Evolutionary conservation across 768 basidiomycete genomes (phyloP), one percentile per base, ranked within the genome.

Genomic region (Pleurotus cornucopiae): DNA sequence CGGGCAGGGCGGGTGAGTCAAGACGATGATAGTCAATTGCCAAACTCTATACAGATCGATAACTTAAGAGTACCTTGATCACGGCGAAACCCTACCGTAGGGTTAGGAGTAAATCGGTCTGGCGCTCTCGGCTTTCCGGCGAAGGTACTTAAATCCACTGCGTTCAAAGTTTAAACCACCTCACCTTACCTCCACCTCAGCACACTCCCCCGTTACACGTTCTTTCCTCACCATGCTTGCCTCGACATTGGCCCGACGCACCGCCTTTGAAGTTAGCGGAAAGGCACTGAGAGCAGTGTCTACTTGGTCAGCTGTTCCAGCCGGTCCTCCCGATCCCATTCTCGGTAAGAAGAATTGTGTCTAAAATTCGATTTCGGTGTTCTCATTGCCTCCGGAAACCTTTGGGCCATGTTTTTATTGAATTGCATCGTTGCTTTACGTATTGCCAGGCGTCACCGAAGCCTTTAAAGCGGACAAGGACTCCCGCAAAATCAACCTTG

Each of bases 391-490:
- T 13, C 55, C 12, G 38, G 11, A 12, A 14, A 57, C 46, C 69
- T 65, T 54, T n/a, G 30, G 55, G 60, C 45, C 25, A 45, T 46
- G 20, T 41, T 46, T 16, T 25, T 21, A 41, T 56, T 57, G 40
- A 39, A 44, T 45, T 54, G 52, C 20, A 43, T 30, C 52, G 44
- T 57, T 57, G 55, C 16, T 34, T 40, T 48, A 58, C 56, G 45
- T 57, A 51, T 49, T 48, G 46, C n/a, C 63, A 91, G 89, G 91
- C 59, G 81, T 99, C 48, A 89, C 91, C 25, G 96, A 98, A 68
- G 93, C 94, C 25, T 99, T 94, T 84, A 97, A 95, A 76, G 92
- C 93, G 44, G 94, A 98, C 82, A 87, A 84, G 65, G 85, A 90
- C 69, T 77, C 90, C 14, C 85, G 86, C 62, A 98, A 98, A 73